phyloP scores from a whole-genome alignment of 371 early-diverging fungal species.

The Syncephalis fuscata region DNA sequence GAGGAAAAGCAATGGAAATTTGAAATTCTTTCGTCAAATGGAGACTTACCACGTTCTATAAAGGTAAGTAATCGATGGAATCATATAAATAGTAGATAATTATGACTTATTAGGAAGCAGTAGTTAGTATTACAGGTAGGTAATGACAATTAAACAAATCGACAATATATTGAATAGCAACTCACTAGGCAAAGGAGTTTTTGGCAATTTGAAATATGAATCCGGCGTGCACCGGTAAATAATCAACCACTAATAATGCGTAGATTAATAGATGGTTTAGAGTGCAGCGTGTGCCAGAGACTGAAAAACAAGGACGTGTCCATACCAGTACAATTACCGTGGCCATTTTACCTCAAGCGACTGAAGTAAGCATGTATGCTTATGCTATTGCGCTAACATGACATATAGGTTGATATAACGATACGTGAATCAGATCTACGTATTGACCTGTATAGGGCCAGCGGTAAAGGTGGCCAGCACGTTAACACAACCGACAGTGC shows the following conservation, averaged over 20 bases:
- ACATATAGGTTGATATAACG: constrained; percentile 34
- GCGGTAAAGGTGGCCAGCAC: constrained; percentile 79
- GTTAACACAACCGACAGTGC: constrained; percentile 95
- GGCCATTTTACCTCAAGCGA: constrained; percentile 64
- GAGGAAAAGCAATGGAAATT: constrained; percentile 48
- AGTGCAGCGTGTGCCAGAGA: constrained; percentile 72
- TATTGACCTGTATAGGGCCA: constrained; percentile 60
- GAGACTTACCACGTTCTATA: constrained; percentile 12
- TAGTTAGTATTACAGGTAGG: background rate
- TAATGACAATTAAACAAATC: background rate
- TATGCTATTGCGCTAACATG: background rate
- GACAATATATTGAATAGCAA: background rate
- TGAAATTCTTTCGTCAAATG: constrained; percentile 29
- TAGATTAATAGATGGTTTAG: constrained; percentile 9
- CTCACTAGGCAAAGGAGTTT: constrained; percentile 41
- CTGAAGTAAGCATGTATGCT: constrained; percentile 19
- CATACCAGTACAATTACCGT: constrained; percentile 80
- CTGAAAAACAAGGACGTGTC: constrained; percentile 65
- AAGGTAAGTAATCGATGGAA: background rate
- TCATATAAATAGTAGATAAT: too few species aligned
- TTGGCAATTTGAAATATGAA: constrained; percentile 60
- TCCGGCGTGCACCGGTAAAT: constrained; percentile 54
- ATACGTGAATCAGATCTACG: constrained; percentile 50
- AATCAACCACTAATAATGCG: background rate
- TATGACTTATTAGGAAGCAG: background rate